A percentile compares a stretch with the other conserved stretches of the same genome.
phyloP scores from a whole-genome alignment of 208 protist genomes.

The Leptomonas pyrrhocoris region DNA sequence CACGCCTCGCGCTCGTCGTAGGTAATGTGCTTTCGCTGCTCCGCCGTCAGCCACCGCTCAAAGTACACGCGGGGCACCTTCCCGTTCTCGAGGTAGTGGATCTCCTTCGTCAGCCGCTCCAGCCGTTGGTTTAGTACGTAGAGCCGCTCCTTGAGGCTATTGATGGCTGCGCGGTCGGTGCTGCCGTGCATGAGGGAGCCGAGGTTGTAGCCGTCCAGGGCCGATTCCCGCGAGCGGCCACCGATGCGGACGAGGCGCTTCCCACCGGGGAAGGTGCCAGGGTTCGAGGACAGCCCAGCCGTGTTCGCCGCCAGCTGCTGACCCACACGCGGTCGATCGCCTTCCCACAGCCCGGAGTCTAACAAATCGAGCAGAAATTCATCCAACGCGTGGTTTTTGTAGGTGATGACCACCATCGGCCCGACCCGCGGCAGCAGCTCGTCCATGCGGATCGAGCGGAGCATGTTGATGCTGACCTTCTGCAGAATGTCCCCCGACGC shows the following conservation, averaged over 20 bases:
- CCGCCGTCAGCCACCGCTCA: constrained; percentile 84
- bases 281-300: neutral
- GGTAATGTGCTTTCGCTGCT: constrained; percentile 72
- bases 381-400: constrained; percentile 96
- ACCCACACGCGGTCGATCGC: constrained; percentile 47
- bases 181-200: constrained; percentile 58
- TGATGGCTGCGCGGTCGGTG: constrained; percentile 65
- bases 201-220: constrained; percentile 82
- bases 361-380: constrained; percentile 91
- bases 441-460: constrained; percentile 47
- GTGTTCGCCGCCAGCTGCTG: constrained; percentile 26
- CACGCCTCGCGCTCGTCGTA: constrained; percentile 87
- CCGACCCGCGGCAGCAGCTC: constrained; percentile 76
- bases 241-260: constrained; percentile 87
- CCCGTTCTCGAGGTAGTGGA: constrained; percentile 83
- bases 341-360: constrained; percentile 70
- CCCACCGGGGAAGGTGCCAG: constrained; percentile 74
- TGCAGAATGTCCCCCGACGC: constrained; percentile 87
- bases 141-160: constrained; percentile 80
- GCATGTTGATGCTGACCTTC: constrained; percentile 77
- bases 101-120: constrained; percentile 79
- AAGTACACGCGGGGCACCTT: constrained; percentile 83
- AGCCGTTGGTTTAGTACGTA: constrained; percentile 76
- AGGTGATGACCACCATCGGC: constrained; percentile 93
- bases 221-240: constrained; percentile 75